Evolutionary conservation across 2,329 filamentous ascomycete species (phyloP).

Genomic region (Alternaria sp.): DNA sequence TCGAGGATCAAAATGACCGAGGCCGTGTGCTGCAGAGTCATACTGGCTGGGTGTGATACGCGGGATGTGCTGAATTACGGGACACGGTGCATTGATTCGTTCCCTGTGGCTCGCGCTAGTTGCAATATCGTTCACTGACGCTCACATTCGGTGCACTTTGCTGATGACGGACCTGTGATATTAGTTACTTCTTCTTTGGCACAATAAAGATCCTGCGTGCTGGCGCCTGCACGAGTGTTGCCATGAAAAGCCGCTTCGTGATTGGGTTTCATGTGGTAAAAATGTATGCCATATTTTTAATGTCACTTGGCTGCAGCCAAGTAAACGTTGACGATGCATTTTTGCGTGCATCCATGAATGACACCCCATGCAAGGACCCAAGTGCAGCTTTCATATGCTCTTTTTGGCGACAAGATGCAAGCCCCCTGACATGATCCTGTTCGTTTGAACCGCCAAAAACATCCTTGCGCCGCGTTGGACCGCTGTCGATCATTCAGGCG

Average conservation of each 20-base stretch:
- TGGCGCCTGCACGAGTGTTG: slow-evolving; percentile 3
- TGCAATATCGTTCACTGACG: slow-evolving; percentile 15
- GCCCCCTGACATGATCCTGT: slow-evolving; percentile 46
- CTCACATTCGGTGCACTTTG: slow-evolving; percentile 10
- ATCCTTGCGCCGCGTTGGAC: slow-evolving; percentile 43
- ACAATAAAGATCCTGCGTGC: slow-evolving; percentile 2
- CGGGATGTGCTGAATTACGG: slow-evolving; percentile 36
- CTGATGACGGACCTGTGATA: slow-evolving; percentile 8
- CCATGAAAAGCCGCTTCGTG: slow-evolving; percentile 6
- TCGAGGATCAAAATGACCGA: slow-evolving; percentile 30
- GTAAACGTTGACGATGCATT: slow-evolving; percentile 27
- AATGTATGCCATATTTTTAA: slow-evolving; percentile 18
- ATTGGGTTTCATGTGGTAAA: slow-evolving; percentile 7
- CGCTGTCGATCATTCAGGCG: slow-evolving; percentile 50
- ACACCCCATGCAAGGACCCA: slow-evolving; percentile 36
- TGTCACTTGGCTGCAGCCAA: slow-evolving; percentile 35
- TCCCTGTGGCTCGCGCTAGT: slow-evolving; percentile 18
- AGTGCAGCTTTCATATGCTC: slow-evolving; percentile 26
- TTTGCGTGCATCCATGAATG: slow-evolving; percentile 21
- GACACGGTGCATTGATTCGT: slow-evolving; percentile 18
- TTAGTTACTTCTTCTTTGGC: slow-evolving; percentile 9
- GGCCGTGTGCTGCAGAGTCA: slow-evolving; percentile 36
- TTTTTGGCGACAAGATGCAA: slow-evolving; percentile 41
- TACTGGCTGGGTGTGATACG: slow-evolving; percentile 35
- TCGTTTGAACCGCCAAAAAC: slow-evolving; percentile 37